These are phyloP conservation scores for Exophiala aquamarina DNA, from an alignment of 2,329 filamentous ascomycete genomes.

Conservation along the genomic window DNA sequence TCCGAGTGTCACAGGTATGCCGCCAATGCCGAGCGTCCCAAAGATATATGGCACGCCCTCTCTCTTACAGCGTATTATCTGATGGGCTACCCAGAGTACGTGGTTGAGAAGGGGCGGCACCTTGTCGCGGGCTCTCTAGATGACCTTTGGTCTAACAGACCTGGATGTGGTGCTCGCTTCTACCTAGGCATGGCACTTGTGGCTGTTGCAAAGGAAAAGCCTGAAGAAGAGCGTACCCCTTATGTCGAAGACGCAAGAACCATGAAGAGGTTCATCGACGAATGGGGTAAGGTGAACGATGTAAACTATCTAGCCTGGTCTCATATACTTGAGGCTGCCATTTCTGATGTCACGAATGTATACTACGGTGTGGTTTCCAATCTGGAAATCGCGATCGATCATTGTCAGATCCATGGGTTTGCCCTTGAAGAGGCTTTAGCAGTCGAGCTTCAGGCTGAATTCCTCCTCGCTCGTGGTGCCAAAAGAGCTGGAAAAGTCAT, in stretches of 20 bases:
- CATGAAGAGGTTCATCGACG: constrained; percentile 54
- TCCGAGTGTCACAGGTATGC: constrained; percentile 43
- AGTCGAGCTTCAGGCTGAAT: constrained; percentile 63
- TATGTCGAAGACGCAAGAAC: constrained; percentile 49
- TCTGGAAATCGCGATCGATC: constrained; percentile 60
- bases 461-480: constrained; percentile 56
- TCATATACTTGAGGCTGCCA: constrained; percentile 55
- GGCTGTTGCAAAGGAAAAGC: constrained; percentile 44
- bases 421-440: constrained; percentile 60
- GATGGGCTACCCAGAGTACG: constrained; percentile 47
- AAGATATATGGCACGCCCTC: constrained; percentile 57
- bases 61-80: constrained; percentile 47
- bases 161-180: constrained; percentile 44
- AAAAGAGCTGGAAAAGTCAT: constrained; percentile 59
- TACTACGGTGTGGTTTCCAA: constrained; percentile 47
- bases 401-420: constrained; percentile 59
- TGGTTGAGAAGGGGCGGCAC: constrained; percentile 42
- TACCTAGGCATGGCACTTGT: constrained; percentile 46
- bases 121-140: constrained; percentile 42
- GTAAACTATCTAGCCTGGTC: constrained; percentile 62
- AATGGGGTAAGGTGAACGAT: constrained; percentile 53
- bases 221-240: constrained; percentile 44
- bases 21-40: constrained; percentile 52
- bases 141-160: constrained; percentile 48
- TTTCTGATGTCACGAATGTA: constrained; percentile 51